Evolutionary conservation across 1,284 basidiomycete genomes (phyloP), one percentile per base, ranked within the genome.

Genomic region (Coniophora puteana): DNA sequence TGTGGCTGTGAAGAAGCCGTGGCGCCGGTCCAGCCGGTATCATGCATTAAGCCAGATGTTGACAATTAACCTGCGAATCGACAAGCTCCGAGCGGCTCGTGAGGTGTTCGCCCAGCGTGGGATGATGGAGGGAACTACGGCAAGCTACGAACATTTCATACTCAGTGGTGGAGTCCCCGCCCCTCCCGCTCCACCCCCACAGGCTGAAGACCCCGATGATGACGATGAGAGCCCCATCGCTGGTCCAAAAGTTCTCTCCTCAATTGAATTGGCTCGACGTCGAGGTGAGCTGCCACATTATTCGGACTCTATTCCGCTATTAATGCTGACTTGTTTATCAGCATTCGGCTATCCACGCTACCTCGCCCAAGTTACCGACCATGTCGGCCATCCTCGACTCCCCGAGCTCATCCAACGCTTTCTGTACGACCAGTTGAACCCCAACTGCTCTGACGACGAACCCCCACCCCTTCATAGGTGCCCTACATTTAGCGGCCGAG

Each of bases 41-140:
- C 32, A 53, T 5, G 38, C 48, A 4, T 36, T 57, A 2, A 7
- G 24, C 5, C 52, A 57, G 21, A 55, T 55, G 40, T 44, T 56
- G 7, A 17, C 37, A 3, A 50, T 44, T 0, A 55, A 54, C 24
- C 33, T 43, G 7, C 38, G 46, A 0, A 42, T 54, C 10, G 45
- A 41, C 13, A 57, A 57, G 29, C 34, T 57, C 8, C 17, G 17
- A 7, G 33, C 33, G 7, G 33, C 33, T 7, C 33, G 21, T 10
- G n/a, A 20, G 8, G 17, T 5, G 6, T 35, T 35, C 20, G 23
- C 33, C n/a, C 17, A 13, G 23, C 29, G 29, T 14, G 29, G 29
- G 29, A 31, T 31, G 29, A 31, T 31, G n/a, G 29, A 7, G 7
- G 29, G 29, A 7, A 31, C 29, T 7, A 31, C 29, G 8, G 14